Conservation (phyloP, 306 rosid genomes). For the Cucumis melo region DNA sequence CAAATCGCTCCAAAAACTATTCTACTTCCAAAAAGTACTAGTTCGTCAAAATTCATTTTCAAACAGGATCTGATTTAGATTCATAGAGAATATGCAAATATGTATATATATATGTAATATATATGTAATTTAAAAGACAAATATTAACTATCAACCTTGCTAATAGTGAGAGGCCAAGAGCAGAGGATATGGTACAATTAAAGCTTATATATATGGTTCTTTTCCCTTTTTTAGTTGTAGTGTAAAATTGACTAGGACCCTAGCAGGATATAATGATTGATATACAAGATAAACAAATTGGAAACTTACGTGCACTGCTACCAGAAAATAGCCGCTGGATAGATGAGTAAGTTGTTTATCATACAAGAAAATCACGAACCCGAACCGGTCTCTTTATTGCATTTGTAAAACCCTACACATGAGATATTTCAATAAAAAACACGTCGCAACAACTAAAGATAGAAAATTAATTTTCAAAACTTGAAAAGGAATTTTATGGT, state of each 20-base stretch:
- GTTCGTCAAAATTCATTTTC: background rate
- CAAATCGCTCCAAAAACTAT: background rate
- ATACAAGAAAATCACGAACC: conserved; percentile 58
- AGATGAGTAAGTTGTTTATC: conserved; percentile 7
- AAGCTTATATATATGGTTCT: background rate
- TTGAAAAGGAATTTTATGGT: background rate
- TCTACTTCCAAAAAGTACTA: background rate
- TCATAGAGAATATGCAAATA: background rate
- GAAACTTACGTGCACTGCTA: background rate
- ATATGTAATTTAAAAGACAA: background rate
- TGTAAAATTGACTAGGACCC: background rate
- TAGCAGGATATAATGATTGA: background rate
- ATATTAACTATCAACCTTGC: background rate
- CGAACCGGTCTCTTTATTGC: conserved; percentile 91
- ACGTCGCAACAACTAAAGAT: background rate
- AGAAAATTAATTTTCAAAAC: background rate
- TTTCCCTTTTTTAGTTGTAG: background rate
- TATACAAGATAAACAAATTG: background rate
- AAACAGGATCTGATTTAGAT: background rate
- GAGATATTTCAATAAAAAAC: background rate
- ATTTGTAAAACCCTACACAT: conserved; percentile 74
- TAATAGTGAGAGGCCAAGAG: background rate
- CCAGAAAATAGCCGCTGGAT: background rate
- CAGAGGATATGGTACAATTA: background rate
- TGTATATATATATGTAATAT: too few species aligned